Base-by-base conservation (phyloP, 306 rosid species). In the Neltuma alba region DNA sequence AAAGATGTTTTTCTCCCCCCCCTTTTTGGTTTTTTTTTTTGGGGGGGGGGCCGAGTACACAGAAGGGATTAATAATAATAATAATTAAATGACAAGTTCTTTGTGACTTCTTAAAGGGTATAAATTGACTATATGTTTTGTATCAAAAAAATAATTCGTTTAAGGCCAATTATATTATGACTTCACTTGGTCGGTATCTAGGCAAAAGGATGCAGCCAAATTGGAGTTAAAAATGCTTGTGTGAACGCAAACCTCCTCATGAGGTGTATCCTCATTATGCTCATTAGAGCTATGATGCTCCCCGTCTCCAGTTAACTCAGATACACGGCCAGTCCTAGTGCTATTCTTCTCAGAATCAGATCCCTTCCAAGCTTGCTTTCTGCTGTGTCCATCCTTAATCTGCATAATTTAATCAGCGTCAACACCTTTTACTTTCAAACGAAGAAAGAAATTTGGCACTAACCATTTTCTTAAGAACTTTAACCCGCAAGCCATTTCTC, bases 401-500 rank as follows among this genome's bases (percentile, higher is more conserved):
- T 91, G 54, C 81, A 78, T 81, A 81, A 75, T 76, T 76, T 85
- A 81, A 50, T 52, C 28, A 80, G 10, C 14, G 48, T 83, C 66
- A 84, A 68, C 50, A 70, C 66, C 75, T 11, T 65, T 66, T 63
- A 57, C 77, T 21, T 72, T 14, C 28, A 79, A 28, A 44, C 36
- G 27, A 37, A 83, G 52, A 47, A 30, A 76, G 14, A 62, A 73
- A 47, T 16, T 21, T n/a, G 40, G 61, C 25, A 65, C 72, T 60
- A 77, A 96, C 99, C 98, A 73, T 77, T 74, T 60, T 86, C 79
- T 90, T 91, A 75, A 96, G 91, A 81, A 84, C 83, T 91, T 96
- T 96, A 85, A 96, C 99, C 21, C 83, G 91, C 98, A 96, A 82
- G 88, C 99, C 94, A 86, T 87, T 91, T 85, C 99, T 90, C 99